Base-by-base conservation (phyloP, 805 yeast species). In the Komagataella phaffii region DNA sequence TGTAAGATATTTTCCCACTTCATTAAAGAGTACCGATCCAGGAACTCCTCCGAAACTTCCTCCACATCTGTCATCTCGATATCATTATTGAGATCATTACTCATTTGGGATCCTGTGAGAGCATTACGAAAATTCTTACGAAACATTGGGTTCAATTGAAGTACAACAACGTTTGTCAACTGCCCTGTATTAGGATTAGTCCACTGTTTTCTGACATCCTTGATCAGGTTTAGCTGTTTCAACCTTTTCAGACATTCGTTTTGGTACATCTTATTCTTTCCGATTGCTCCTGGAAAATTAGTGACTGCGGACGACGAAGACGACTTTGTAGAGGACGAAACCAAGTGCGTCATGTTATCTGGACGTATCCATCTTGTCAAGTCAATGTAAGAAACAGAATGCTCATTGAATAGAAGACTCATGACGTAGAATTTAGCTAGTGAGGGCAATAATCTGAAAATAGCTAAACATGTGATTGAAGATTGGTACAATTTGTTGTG, bases 1-100 rank as follows among this genome's bases (percentile, higher is more conserved):
- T 93, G 98, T 59, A 93, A 72, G 58, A 93, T 91, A 6, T 88
- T 80, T 63, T 93, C 99, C 99, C 99, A 93, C 62, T 85, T 88
- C 48, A 75, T 77, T 6, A 88, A 76, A 12, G 96, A 95, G 66
- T 88, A 90, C 45, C 72, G 72, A 57, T 88, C 95, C 49, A 91
- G 70, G 59, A 83, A 84, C 44, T 73, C 75, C n/a, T 81, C 66
- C 48, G 78, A 81, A 3, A 85, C 84, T 30, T 69, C 69, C 52
- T 77, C 76, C 47, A 78, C 75, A 54, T 46, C 24, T 12, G 40
- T 14, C 23, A 45, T 49, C 21, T 51, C 51, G 17, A 18, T 77
- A 76, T 51, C 80, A 76, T 43, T 80, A n/a, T 95, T 96, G 70
- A 88, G 87, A 2, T 95, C 81, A 59, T 77, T 51, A 24, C 45